Base-by-base conservation (phyloP, 2,329 filamentous ascomycete genomes). In the Aspergillus sp. region DNA sequence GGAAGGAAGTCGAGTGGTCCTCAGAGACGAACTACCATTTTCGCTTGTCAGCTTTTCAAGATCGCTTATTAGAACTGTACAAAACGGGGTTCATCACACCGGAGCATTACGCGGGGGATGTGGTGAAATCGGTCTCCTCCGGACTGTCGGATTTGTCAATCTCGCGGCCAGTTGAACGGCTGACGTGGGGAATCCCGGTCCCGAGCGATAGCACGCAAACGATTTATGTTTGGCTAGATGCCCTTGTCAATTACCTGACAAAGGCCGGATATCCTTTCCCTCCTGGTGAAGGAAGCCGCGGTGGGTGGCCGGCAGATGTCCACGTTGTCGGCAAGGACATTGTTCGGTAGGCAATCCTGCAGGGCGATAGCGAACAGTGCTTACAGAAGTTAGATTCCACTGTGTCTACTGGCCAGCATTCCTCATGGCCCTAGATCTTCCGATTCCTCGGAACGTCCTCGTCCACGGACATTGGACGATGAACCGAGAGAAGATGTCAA, bases 381-480 rank as follows among this genome's bases (percentile, higher is more conserved):
- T 55, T 52, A 48, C 56, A 20, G 22, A 36, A 34, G 13, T 5
- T 55, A 80, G 81, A 17, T 99, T 99, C 74, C 96, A 99, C 72
- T 93, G 91, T 74, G 88, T 99, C 48, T 99, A 99, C 80, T 99
- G 96, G 95, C 95, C 95, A 0, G 95, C 95, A 3, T 89, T 99
- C 65, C 85, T 99, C 15, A 89, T 99, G 83, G 93, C 95, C 1
- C 80, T 97, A 13, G 87, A 88, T 51, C 80, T 98, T 4, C 89
- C 91, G 1, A 79, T 90, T 1, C 91, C 95, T 1, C 88, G 87
- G 68, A 86, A 87, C 61, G 84, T 99, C 32, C 80, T 99, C 2
- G 91, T 91, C 52, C 95, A 99, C 71, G 92, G 89, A 2, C 95
- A 99, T 73, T 99, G 96, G 95, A 96, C 92, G 13, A 87, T 99